Percentiles rank a stretch among this genome's conserved stretches.
Conservation (phyloP, 2,329 filamentous ascomycete species). For the Fusarium pseudograminearum region DNA sequence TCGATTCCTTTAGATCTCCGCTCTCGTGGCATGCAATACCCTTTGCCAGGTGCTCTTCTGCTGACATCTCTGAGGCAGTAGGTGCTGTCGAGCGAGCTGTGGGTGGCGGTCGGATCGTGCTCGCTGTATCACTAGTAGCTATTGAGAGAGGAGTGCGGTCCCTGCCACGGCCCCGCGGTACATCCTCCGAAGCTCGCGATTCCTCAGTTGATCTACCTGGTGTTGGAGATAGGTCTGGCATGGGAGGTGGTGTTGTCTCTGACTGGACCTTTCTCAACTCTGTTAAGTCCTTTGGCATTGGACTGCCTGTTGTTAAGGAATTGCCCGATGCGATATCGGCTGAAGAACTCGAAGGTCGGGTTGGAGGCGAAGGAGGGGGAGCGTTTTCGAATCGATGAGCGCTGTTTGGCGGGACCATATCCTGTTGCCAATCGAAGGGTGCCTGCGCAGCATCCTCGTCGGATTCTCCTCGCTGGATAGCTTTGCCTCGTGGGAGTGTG, state of each 20-base stretch:
- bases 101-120: conserved; percentile 59
- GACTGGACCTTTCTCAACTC: conserved; percentile 65
- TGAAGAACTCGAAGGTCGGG: conserved; percentile 69
- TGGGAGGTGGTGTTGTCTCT: conserved; percentile 56
- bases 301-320: conserved; percentile 47
- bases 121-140: conserved; percentile 66
- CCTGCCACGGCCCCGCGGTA: conserved; percentile 60
- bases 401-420: conserved; percentile 56
- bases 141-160: conserved; percentile 63
- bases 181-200: conserved; percentile 62
- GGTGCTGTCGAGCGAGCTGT: conserved; percentile 63
- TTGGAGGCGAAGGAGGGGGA: conserved; percentile 72
- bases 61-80: conserved; percentile 75
- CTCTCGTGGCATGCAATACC: conserved; percentile 91
- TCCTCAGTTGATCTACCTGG: conserved; percentile 60
- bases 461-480: conserved; percentile 75
- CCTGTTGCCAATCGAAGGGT: conserved; percentile 74
- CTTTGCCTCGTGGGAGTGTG: conserved; percentile 83
- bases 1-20: conserved; percentile 90
- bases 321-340: conserved; percentile 56
- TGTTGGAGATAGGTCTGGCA: conserved; percentile 59
- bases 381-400: conserved; percentile 57
- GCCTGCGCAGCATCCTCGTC: conserved; percentile 65
- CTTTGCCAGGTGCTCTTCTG: conserved; percentile 90
- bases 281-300: conserved; percentile 59